phyloP scores from a whole-genome alignment of 1,284 basidiomycete species.

The Moesziomyces parantarcticus region DNA sequence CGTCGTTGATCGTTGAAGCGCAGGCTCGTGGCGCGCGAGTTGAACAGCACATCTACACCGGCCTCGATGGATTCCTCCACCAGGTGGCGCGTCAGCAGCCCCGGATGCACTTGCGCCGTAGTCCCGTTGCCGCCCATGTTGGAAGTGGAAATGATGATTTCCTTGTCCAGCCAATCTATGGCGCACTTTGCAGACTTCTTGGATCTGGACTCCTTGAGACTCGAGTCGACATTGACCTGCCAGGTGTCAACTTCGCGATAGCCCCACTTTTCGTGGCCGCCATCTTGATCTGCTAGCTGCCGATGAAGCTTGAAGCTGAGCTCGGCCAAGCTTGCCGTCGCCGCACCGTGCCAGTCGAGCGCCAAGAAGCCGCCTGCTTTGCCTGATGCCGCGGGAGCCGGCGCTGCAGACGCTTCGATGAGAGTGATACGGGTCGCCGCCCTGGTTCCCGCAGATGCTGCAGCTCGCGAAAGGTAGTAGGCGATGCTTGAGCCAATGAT shows the following conservation, averaged over 20 bases:
- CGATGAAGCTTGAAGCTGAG: conserved; percentile 85
- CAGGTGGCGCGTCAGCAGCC: conserved; percentile 81
- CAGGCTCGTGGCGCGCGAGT: conserved; percentile 57
- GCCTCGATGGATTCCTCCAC: conserved; percentile 71
- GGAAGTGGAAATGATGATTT: conserved; percentile 57
- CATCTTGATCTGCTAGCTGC: conserved; percentile 78
- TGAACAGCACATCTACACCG: conserved; percentile 69
- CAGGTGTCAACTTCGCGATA: conserved; percentile 76
- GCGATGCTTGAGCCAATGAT: conserved; percentile 88
- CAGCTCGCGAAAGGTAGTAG: conserved; percentile 74
- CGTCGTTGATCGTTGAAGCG: conserved; percentile 29
- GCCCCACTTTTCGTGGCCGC: conserved; percentile 81
- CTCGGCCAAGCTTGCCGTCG: conserved; percentile 73
- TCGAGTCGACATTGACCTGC: conserved; percentile 54
- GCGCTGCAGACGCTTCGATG: conserved; percentile 77
- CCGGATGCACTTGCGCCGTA: conserved; percentile 85
- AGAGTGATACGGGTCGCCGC: conserved; percentile 69
- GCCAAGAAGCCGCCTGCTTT: conserved; percentile 94
- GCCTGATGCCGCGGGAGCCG: conserved; percentile 78
- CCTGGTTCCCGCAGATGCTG: conserved; percentile 7
- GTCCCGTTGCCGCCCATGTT: conserved; percentile 69
- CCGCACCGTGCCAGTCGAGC: conserved; percentile 75
- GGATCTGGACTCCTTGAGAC: conserved; percentile 29
- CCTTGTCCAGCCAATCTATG: conserved; percentile 65
- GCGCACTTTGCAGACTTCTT: conserved; percentile 24